These are phyloP conservation scores for Solanum tacnaense DNA, from an alignment of 257 asterid species.

Conservation along the genomic window DNA sequence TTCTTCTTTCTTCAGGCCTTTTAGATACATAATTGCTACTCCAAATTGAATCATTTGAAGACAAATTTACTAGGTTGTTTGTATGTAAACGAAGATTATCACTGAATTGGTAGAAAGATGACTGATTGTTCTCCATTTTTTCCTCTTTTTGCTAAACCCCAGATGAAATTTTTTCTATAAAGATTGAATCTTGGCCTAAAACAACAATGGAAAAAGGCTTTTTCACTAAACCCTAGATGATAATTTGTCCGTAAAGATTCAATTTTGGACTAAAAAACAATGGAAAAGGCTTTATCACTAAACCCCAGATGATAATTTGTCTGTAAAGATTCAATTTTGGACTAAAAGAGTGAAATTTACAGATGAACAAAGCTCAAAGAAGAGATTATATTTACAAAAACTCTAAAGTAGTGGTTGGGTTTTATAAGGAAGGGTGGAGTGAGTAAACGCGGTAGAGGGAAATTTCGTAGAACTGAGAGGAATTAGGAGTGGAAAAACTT, in stretches of 20 bases:
- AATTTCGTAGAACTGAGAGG: not conserved
- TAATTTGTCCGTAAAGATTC: not conserved
- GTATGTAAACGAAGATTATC: constrained; percentile 74
- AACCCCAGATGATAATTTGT: not conserved
- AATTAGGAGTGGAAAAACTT: constrained; percentile 1
- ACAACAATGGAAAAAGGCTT: not conserved
- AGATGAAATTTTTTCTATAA: not conserved
- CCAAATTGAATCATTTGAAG: constrained; percentile 90
- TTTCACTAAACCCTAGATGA: not conserved
- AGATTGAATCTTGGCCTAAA: not conserved
- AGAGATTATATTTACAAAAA: not conserved
- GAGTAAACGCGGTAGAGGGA: constrained; percentile 6
- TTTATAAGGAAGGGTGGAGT: not conserved
- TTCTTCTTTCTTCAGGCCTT: constrained; percentile 60
- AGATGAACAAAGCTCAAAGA: not conserved
- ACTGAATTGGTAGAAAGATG: constrained; percentile 87
- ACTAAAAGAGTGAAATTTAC: not conserved
- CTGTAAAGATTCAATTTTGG: not conserved
- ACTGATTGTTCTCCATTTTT: constrained; percentile 40
- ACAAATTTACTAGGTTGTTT: constrained; percentile 42
- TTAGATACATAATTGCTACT: constrained; percentile 49
- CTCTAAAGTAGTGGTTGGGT: not conserved
- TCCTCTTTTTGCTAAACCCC: not conserved
- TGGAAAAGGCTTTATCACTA: not conserved
- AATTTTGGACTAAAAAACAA: not conserved